phyloP scores from a whole-genome alignment of 1,284 basidiomycete genomes.

The Tylopilus orsonianus region DNA sequence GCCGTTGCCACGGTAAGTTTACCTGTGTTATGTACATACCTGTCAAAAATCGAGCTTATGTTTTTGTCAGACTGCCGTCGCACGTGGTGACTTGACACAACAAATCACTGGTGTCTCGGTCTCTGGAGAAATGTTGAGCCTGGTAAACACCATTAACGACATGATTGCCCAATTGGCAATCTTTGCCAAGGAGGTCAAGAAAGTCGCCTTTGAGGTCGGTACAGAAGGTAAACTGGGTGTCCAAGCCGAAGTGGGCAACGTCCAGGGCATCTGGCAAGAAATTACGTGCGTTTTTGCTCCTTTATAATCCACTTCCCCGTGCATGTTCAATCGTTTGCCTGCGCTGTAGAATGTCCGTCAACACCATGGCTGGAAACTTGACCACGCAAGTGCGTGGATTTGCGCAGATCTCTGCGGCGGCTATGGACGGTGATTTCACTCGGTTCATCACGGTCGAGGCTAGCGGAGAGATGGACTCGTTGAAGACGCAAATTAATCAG shows the following conservation, averaged over 20 bases:
- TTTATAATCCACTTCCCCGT: background rate
- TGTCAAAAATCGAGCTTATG: slow-evolving; percentile 8
- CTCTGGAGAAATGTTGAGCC: slow-evolving; percentile 91
- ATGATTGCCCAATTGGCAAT: slow-evolving; percentile 97
- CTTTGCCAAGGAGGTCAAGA: slow-evolving; percentile 93
- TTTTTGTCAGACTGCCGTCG: slow-evolving; percentile 76
- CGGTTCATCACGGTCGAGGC: slow-evolving; percentile 99
- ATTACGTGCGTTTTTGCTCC: slow-evolving; percentile 77
- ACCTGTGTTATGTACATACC: background rate
- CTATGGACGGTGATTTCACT: slow-evolving; percentile 98
- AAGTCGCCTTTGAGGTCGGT: slow-evolving; percentile 93
- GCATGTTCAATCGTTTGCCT: slow-evolving; percentile 5
- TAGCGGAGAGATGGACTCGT: slow-evolving; percentile 97
- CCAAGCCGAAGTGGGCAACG: slow-evolving; percentile 95
- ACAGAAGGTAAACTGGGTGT: slow-evolving; percentile 97
- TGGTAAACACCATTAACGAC: slow-evolving; percentile 93
- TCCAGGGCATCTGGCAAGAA: slow-evolving; percentile 98
- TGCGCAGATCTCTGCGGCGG: slow-evolving; percentile 97
- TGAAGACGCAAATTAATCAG: slow-evolving; percentile 99
- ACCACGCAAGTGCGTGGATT: slow-evolving; percentile 99
- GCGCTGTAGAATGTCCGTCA: slow-evolving; percentile 72
- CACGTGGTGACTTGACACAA: slow-evolving; percentile 89
- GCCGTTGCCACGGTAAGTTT: slow-evolving; percentile 77
- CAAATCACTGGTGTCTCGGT: slow-evolving; percentile 93
- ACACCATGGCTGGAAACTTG: slow-evolving; percentile 95